Conservation (phyloP, 768 basidiomycete genomes). For the Rhodotorula graminis region DNA sequence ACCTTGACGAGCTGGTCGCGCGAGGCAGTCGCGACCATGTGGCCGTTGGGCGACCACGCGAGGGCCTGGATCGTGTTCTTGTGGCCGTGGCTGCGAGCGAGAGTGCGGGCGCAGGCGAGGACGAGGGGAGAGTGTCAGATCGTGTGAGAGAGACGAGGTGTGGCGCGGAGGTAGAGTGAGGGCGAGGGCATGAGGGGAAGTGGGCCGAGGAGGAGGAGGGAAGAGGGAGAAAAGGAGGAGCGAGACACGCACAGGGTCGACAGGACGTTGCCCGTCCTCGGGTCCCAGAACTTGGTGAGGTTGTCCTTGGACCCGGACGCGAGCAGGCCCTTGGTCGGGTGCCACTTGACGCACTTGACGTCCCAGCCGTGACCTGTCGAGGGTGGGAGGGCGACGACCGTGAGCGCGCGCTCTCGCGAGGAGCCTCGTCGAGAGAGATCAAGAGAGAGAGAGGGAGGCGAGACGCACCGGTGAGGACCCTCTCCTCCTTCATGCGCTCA, state of each 20-base stretch:
- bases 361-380: conserved; percentile 95
- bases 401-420: not conserved
- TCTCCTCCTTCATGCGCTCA: conserved; percentile 82
- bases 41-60: conserved; percentile 89
- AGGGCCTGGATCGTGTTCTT: conserved; percentile 94
- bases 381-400: not conserved
- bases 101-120: too few relatives aligned
- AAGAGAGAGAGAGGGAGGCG: not conserved
- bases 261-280: conserved; percentile 80
- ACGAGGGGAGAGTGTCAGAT: too few relatives aligned
- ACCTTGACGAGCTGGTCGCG: conserved; percentile 91
- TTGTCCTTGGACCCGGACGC: conserved; percentile 97
- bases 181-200: not conserved
- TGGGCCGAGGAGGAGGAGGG: not conserved
- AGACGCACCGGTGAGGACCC: conserved; percentile 66
- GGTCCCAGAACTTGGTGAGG: conserved; percentile 99
- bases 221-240: not conserved
- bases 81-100: conserved; percentile 70
- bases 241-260: conserved; percentile 69
- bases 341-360: conserved; percentile 97
- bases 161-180: not conserved
- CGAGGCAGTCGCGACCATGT: conserved; percentile 87
- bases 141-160: too few relatives aligned
- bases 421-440: not conserved
- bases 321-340: conserved; percentile 89